Conservation (phyloP, 306 rosid species). For the Styphnolobium japonicum region DNA sequence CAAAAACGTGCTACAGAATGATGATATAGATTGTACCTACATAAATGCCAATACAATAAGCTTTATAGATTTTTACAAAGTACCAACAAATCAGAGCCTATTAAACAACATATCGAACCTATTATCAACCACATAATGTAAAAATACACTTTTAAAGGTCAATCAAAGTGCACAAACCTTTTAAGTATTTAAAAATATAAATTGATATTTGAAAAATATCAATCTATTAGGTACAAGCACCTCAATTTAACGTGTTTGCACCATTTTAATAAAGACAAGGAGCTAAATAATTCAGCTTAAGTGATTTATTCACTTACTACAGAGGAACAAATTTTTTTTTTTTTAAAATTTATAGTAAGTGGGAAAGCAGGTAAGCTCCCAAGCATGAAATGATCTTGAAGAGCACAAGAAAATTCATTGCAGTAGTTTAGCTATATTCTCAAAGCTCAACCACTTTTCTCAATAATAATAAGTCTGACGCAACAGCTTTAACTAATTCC, state of each 20-base stretch:
- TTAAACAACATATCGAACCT: neutral
- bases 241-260: neutral
- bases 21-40: constrained; percentile 90
- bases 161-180: neutral
- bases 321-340: neutral
- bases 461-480: neutral
- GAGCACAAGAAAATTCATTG: neutral
- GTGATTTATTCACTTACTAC: neutral
- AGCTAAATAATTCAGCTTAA: neutral
- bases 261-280: neutral
- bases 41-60: constrained; percentile 26
- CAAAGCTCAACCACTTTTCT: constrained; percentile 12
- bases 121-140: neutral
- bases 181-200: neutral
- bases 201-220: neutral
- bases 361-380: neutral
- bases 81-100: neutral
- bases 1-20: constrained; percentile 94
- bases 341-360: neutral
- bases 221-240: neutral
- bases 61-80: constrained; percentile 1
- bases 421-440: neutral
- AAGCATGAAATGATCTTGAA: neutral
- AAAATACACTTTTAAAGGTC: neutral
- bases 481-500: neutral